Evolutionary conservation across 148 eudicot genomes (phyloP), one percentile per base, ranked within the genome.

Genomic region (Silene conica): DNA sequence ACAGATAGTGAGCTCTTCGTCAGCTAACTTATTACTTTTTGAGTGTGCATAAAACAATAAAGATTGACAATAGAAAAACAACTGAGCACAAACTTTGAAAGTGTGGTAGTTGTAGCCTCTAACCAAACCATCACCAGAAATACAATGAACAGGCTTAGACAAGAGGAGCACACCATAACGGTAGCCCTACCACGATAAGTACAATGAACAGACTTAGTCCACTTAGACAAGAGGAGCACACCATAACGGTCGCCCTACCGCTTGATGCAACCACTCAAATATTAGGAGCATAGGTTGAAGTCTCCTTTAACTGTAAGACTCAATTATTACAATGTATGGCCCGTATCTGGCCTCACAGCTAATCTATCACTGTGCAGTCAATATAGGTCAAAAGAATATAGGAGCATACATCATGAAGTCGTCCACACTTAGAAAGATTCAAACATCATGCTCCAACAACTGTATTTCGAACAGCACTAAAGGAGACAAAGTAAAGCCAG

Each of bases 301-400:
- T 21, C 62, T 52, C 16, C 59, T 34, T 14, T 16, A 41, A 19
- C 74, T 61, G 64, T 73, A 48, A 66, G 9, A 59, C 54, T 21
- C 12, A 14, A 62, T 54, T 4, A 2, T 41, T 16, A 8, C 3
- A 38, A 81, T 81, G 78, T 81, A 48, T 43, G 73, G 65, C 81
- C 81, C 38, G 81, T 77, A 81, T 81, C 80, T 77, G 83, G 73
- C 83, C 68, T 26, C 84, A 77, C 72, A 74, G 76, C 58, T 59
- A 1, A 61, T 61, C 82, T 82, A 45, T 78, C 31, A 78, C 73
- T 61, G 74, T 78, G 79, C 58, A 67, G 84, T 78, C 82, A 82
- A 68, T 77, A 78, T 76, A 82, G 54, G 74, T 72, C 73, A 78
- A 48, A 68, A 78, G 23, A 68, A 72, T 82, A 67, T 82, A 78